Evolutionary conservation across 176 grass and related monocot genomes (phyloP).

Genomic region (Paspalum vaginatum): DNA sequence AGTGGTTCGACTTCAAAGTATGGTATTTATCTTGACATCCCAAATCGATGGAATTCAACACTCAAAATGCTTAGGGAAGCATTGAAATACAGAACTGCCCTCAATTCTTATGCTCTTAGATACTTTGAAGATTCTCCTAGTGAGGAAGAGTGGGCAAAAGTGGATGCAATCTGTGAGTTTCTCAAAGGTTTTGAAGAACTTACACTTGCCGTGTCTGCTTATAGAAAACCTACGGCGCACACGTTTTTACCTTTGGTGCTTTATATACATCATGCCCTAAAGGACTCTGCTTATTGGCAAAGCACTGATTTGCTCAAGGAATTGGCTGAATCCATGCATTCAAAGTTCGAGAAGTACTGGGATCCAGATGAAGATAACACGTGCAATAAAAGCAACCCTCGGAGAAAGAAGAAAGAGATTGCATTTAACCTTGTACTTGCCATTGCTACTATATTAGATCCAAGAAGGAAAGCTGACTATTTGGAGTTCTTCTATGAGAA

Average conservation of each 20-base stretch:
- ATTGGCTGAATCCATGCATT: not conserved
- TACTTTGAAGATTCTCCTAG: no score
- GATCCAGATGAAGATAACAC: not conserved
- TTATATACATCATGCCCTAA: not conserved
- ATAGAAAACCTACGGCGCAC: not conserved
- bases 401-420: not conserved
- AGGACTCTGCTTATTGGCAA: not conserved
- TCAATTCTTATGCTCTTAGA: not conserved
- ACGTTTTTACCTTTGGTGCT: not conserved
- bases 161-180: no score
- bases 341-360: not conserved
- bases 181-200: not conserved
- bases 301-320: not conserved
- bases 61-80: not conserved
- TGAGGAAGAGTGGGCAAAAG: not conserved
- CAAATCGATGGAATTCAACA: not conserved
- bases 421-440: not conserved
- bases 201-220: no score
- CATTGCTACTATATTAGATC: not conserved
- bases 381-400: not conserved
- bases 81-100: not conserved
- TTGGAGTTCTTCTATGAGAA: no score
- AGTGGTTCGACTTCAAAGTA: not conserved
- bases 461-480: no score
- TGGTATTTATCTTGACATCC: not conserved